Evolutionary conservation across 164 flowering plant species (phyloP), one percentile per base, ranked within the genome.

Genomic region (Magnolia kwangsiensis): DNA sequence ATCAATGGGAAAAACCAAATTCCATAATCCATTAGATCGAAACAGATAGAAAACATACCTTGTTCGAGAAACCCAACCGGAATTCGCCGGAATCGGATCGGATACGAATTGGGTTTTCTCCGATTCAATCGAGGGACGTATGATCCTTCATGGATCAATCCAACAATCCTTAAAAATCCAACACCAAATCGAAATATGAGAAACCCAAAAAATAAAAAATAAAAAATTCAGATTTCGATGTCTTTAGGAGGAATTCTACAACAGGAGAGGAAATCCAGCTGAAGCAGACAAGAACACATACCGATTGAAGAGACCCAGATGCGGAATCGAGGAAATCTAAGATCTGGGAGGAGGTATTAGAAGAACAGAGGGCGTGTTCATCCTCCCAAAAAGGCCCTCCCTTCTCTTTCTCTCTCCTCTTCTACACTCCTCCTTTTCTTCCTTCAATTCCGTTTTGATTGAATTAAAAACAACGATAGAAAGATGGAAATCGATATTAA

Each of bases 321-420:
- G 76, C 51, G 63, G 68, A 82, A 77, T 71, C 77, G 21, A 51
- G 20, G n/a, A 9, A 83, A 81, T 76, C 81, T 83, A 87, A 86
- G 95, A 92, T 89, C 92, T 86, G 84, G 85, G 87, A 82, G 87
- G 85, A 88, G 79, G 88, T 86, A 84, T 85, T 76, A 78, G 68
- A 79, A 84, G 83, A 84, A 81, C 78, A 83, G 90, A 89, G 88
- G 87, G 88, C 85, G 79, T 73, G 85, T 72, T 79, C 80, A 79
- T 71, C 82, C 78, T 77, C 76, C 82, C 79, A 58, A 20, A 64
- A 80, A 83, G 82, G 82, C 87, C 88, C 86, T 74, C 84, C 63
- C 77, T 81, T 74, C 77, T 63, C 75, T 79, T 69, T 63, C 76
- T 71, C 31, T 72, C 81, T 72, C 73, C 63, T 76, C 72, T 76